Conservation (phyloP, 2,329 filamentous ascomycete species). For the Calycina marina region DNA sequence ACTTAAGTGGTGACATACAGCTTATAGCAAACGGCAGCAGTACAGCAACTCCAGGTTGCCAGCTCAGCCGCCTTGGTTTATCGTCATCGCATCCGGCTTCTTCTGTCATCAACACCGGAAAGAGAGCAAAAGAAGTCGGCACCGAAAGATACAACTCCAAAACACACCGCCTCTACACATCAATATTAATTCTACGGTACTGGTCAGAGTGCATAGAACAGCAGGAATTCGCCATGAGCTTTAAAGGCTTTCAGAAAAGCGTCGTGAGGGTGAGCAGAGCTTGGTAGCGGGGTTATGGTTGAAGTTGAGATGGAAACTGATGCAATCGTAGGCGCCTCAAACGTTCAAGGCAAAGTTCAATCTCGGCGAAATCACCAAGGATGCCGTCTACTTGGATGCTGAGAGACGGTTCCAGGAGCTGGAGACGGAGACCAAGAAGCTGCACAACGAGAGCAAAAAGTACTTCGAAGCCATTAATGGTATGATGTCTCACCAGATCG, state of each 20-base stretch:
- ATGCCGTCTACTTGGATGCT: conserved; percentile 86
- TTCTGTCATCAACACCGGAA: too few relatives aligned
- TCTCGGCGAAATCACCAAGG: conserved; percentile 88
- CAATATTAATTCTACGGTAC: too few relatives aligned
- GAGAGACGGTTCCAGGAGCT: conserved; percentile 89
- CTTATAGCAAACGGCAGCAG: too few relatives aligned
- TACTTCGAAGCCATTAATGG: conserved; percentile 97
- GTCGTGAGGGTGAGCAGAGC: conserved; percentile 57
- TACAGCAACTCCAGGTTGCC: conserved; percentile 1
- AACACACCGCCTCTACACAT: too few relatives aligned
- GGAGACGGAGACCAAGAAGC: conserved; percentile 88
- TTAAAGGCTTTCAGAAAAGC: conserved; percentile 90
- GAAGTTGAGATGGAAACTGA: conserved; percentile 14
- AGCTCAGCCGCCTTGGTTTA: background rate
- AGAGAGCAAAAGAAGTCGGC: too few relatives aligned
- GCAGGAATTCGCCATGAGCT: too few relatives aligned
- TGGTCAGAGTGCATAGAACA: too few relatives aligned
- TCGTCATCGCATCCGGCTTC: background rate
- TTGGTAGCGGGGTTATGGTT: conserved; percentile 4
- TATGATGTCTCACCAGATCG: conserved; percentile 96
- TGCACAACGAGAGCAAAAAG: conserved; percentile 93
- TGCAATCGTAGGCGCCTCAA: conserved; percentile 57
- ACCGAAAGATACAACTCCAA: too few relatives aligned
- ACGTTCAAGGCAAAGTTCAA: conserved; percentile 86
- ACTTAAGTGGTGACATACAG: too few relatives aligned